Evolutionary conservation across 345 rosid species (phyloP).

Genomic region (Salix caprea): DNA sequence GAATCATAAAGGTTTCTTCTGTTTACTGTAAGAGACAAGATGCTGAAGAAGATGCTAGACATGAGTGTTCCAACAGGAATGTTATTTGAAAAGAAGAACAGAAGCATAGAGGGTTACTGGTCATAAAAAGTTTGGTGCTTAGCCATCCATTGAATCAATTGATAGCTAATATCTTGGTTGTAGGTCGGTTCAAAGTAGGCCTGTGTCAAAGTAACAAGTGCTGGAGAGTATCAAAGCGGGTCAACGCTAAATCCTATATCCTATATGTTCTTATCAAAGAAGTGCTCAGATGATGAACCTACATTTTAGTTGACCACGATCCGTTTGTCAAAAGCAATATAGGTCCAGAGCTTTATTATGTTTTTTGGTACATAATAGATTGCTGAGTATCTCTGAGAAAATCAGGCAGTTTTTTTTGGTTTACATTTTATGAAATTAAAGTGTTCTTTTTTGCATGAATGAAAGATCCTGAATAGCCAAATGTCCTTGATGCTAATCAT

Average conservation of each 20-base stretch:
- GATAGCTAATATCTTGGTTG: background rate
- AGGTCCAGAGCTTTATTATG: background rate
- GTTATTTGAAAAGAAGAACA: background rate
- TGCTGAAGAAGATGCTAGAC: background rate
- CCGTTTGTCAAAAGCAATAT: background rate
- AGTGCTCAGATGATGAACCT: background rate
- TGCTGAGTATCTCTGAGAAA: background rate
- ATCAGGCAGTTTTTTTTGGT: background rate
- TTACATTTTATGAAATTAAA: background rate
- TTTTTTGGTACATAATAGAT: background rate
- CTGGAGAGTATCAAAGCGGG: background rate
- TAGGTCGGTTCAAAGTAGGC: background rate
- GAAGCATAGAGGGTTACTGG: background rate
- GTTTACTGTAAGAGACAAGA: background rate
- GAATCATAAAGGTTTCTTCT: background rate
- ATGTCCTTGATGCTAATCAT: background rate
- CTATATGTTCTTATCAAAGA: background rate
- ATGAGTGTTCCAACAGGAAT: background rate
- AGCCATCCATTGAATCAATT: background rate
- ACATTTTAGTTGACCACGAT: background rate
- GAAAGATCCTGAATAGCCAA: background rate
- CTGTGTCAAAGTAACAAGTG: background rate
- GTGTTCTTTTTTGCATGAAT: background rate
- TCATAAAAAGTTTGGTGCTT: background rate
- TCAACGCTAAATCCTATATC: background rate